A percentile compares a stretch with the other conserved stretches of the same genome.
Conservation (phyloP, 164 flowering plant genomes). For the Saururus chinensis region DNA sequence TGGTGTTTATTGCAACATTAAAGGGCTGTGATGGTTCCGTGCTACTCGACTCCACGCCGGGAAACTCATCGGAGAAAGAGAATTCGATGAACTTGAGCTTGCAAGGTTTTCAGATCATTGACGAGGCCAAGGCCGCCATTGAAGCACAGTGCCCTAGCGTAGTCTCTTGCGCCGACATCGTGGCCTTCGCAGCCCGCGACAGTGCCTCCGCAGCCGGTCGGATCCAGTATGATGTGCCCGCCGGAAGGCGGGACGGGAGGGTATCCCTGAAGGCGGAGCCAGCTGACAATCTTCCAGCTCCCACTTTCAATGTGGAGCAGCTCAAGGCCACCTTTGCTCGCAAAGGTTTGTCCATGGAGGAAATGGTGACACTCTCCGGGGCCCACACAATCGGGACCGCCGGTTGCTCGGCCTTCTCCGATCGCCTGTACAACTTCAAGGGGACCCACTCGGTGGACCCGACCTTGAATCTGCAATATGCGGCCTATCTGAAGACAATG, state of each 20-base stretch:
- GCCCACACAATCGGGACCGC: too few species aligned
- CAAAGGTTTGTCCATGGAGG: slow-evolving; percentile 4
- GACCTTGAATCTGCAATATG: slow-evolving; percentile 1
- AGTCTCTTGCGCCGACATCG: slow-evolving; percentile 2
- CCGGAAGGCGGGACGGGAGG: slow-evolving; percentile 3
- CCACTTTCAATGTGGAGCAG: neutral
- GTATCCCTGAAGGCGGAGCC: too few species aligned
- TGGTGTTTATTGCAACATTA: too few species aligned
- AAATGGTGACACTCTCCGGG: slow-evolving; percentile 11
- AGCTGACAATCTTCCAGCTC: too few species aligned
- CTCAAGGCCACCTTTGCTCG: slow-evolving; percentile 5
- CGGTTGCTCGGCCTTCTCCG: neutral
- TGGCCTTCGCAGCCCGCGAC: slow-evolving; percentile 4
- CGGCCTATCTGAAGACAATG: neutral
- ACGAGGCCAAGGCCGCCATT: neutral
- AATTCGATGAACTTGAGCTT: too few species aligned
- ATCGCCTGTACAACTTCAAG: slow-evolving; percentile 16
- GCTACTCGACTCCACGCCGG: slow-evolving; percentile 1
- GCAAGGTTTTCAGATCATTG: neutral
- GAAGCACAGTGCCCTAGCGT: slow-evolving; percentile 1
- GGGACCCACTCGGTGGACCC: slow-evolving; percentile 1
- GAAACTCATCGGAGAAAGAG: neutral
- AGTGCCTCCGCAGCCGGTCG: neutral
- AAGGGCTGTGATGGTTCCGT: slow-evolving; percentile 5
- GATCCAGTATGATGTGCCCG: neutral